Evolutionary conservation across 2,329 filamentous ascomycete species (phyloP), one percentile per base, ranked within the genome.

Genomic region (Mycosphaerella sp.): DNA sequence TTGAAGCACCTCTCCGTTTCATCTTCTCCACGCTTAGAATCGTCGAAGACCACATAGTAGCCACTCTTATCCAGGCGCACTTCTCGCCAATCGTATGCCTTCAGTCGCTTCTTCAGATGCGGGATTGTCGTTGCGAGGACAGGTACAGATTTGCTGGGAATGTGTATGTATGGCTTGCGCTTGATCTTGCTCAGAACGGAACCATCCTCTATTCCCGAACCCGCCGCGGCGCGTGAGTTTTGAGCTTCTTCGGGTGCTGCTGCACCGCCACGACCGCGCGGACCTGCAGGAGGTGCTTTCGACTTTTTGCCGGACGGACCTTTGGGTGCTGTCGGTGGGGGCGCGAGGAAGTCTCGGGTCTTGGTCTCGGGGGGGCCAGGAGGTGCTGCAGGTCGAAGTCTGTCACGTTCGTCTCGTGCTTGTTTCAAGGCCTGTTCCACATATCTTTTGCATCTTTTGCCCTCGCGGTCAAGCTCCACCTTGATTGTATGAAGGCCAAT

Each of bases 11-110:
- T 80, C 62, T 88, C 85, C 0, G 89, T 85, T 71, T 96, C 90
- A 52, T 84, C 78, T 64, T 90, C 85, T 2, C 92, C 92, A 7
- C 79, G 77, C 51, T 81, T 80, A 1, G 83, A 88, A 64, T 92
- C 86, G 48, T 87, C 82, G 66, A 98, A 98, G n/a, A 90, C 77
- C 49, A 97, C 83, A 68, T 89, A 97, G 70, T 96, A 98, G 0
- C 93, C 93, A 0, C 83, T 86, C 55, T 82, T 82, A 69, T 98
- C 93, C 56, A 87, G 83, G 34, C 89, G 82, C 48, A 98, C 86
- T 47, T 90, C 84, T 59, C 88, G 84, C 72, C 91, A 89, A 55
- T 82, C 78, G 68, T 87, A 95, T 48, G 84, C 83, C 70, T 92
- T 93, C 51, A 97, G 76, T 48, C 92, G 82, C 71, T 92, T 95